Evolutionary conservation across 176 grass and related monocot genomes (phyloP), one percentile per base, ranked within the genome.

Genomic region (Oryza meridionalis): DNA sequence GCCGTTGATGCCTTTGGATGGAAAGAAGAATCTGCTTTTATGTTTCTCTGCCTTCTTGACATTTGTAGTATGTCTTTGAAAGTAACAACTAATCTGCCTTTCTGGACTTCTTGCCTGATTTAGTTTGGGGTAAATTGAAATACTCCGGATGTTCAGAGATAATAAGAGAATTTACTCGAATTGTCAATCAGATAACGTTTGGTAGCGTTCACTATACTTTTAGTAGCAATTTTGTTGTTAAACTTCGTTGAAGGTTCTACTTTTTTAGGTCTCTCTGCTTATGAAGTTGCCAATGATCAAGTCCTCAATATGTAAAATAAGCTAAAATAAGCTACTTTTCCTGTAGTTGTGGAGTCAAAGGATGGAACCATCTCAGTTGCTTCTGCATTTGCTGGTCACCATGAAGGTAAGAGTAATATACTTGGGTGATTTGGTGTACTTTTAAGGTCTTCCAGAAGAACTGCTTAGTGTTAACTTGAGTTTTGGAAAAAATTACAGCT

Each of bases 311-410:
- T 58, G 53, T 37, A 37, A 37, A 37, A 37, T 37, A 37, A 37
- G 35, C 35, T 35, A 35, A 35, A 35, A 35, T 22, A 61, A 61
- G 58, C 19, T 24, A 62, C 11, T 53, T 86, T 14, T 29, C 14
- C 50, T 81, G 65, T 79, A 97, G 94, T 97, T 75, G 83, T 97
- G 35, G 92, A 94, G 68, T 92, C 91, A 13, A 94, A 88, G 25
- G 87, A 88, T 45, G 90, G 92, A 74, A 94, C 92, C 10, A 97
- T 97, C 88, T 94, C 94, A 9, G 94, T 94, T 42, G 92, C 94
- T 79, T 92, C 94, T 90, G 91, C 94, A 70, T 97, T 97, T 80
- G 67, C 85, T 64, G 94, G 92, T 81, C 89, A 97, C 55, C 92
- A 94, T 58, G 80, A 97, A 94, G 91, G 94, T 97, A 51, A 80